Evolutionary conservation across 768 basidiomycete genomes (phyloP).

Genomic region (Hypholoma fasciculare): DNA sequence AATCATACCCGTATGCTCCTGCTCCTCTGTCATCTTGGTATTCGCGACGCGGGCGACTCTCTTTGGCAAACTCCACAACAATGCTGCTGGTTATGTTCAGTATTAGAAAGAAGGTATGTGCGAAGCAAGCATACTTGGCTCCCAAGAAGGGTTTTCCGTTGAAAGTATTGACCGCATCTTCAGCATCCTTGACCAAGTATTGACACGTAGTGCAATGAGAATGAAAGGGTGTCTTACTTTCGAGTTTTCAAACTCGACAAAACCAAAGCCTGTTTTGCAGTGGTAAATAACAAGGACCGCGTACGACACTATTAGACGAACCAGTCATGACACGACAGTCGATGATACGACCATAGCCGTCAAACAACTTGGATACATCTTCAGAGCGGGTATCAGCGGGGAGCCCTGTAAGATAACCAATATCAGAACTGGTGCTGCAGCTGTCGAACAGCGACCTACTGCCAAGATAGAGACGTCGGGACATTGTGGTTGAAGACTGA

Average conservation of each 20-base stretch:
- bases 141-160: constrained; percentile 92
- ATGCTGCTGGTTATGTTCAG: constrained; percentile 52
- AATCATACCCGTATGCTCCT: constrained; percentile 51
- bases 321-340: constrained; percentile 96
- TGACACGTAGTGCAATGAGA: constrained; percentile 4
- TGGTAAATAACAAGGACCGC: neutral
- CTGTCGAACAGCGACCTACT: constrained; percentile 44
- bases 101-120: neutral
- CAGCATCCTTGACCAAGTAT: constrained; percentile 70
- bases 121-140: constrained; percentile 52
- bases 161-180: constrained; percentile 86
- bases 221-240: constrained; percentile 45
- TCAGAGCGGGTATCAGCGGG: constrained; percentile 81
- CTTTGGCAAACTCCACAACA: constrained; percentile 95
- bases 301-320: constrained; percentile 31
- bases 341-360: constrained; percentile 83
- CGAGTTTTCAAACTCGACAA: constrained; percentile 91
- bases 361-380: constrained; percentile 87
- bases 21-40: constrained; percentile 53
- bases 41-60: constrained; percentile 83
- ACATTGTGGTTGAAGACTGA: constrained; percentile 57
- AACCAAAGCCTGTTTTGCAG: constrained; percentile 77
- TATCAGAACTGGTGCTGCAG: constrained; percentile 1
- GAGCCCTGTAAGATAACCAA: constrained; percentile 51
- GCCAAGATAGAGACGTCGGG: constrained; percentile 84